A percentile compares a stretch with the other conserved stretches of the same genome.
Evolutionary conservation across 192 early-diverging fungal genomes (phyloP).

Genomic region (Umbelopsis ramanniana): DNA sequence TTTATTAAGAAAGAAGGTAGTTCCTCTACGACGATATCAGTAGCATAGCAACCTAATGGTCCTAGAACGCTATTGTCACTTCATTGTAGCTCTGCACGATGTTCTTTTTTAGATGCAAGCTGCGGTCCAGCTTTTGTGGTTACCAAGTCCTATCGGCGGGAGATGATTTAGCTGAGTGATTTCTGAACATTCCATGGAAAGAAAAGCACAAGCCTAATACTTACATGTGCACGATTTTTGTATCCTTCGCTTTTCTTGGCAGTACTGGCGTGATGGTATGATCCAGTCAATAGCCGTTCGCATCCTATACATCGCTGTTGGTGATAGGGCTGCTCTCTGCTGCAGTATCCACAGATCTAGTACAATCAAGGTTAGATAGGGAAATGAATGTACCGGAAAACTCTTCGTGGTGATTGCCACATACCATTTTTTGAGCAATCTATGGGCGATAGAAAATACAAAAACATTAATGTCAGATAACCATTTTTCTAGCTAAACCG

Average conservation of each 20-base stretch:
- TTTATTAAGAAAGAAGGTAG: too few relatives aligned
- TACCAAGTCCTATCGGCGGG: slow-evolving; percentile 1
- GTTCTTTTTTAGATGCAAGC: not conserved
- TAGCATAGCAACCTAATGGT: too few relatives aligned
- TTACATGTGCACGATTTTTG: slow-evolving; percentile 15
- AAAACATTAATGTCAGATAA: not conserved
- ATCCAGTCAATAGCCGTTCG: not conserved
- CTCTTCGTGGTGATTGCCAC: not conserved
- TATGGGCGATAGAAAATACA: not conserved
- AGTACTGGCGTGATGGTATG: not conserved
- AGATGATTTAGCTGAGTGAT: not conserved
- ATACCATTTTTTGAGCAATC: slow-evolving; percentile 12
- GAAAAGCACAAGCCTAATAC: not conserved
- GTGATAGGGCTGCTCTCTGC: slow-evolving; percentile 13
- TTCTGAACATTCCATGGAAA: not conserved
- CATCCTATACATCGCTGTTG: slow-evolving; percentile 14
- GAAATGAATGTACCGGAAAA: not conserved
- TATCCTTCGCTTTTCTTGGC: not conserved
- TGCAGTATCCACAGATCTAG: slow-evolving; percentile 10
- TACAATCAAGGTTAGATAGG: not conserved
- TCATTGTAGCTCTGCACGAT: slow-evolving; percentile 3
- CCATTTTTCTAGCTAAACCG: not conserved
- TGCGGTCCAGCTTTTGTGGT: not conserved
- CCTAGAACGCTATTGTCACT: not conserved
- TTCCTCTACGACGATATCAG: too few relatives aligned